A percentile compares a stretch with the other conserved stretches of the same genome.
Conservation (phyloP, 345 rosid species). For the Brassica incana region DNA sequence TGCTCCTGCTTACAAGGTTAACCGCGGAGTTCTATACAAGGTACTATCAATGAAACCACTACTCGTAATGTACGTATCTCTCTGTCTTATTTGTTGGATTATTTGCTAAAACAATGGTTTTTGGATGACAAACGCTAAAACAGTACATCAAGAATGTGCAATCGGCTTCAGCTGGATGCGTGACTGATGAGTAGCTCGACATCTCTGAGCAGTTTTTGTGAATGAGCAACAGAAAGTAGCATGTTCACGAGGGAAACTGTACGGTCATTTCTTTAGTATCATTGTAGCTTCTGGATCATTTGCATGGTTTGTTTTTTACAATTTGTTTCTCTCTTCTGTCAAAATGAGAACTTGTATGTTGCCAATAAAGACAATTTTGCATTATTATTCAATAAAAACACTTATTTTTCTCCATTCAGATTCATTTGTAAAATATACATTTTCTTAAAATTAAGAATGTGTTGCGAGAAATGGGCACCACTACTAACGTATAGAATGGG, state of each 20-base stretch:
- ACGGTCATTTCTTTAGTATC: not conserved
- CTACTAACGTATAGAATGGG: not conserved
- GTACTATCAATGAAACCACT: conserved; percentile 35
- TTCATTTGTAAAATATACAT: not conserved
- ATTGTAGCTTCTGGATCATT: not conserved
- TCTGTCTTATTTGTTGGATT: conserved; percentile 18
- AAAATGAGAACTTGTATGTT: not conserved
- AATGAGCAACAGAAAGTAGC: conserved; percentile 59
- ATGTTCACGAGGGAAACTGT: not conserved
- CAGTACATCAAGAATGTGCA: conserved; percentile 96
- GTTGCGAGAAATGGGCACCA: not conserved
- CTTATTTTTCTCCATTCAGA: not conserved
- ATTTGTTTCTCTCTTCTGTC: not conserved
- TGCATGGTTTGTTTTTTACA: not conserved
- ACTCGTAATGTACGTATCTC: not conserved
- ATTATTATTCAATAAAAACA: not conserved
- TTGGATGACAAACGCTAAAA: not conserved
- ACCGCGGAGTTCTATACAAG: conserved; percentile 76
- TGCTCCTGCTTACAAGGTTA: conserved; percentile 72
- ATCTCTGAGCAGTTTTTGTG: conserved; percentile 33
- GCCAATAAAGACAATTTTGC: not conserved
- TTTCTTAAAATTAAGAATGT: not conserved
- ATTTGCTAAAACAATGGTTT: not conserved
- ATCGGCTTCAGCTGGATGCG: conserved; percentile 85
- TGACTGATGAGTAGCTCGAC: conserved; percentile 68